These are phyloP conservation scores for Hippophae rhamnoides DNA, from an alignment of 306 rosid genomes.

Conservation along the genomic window DNA sequence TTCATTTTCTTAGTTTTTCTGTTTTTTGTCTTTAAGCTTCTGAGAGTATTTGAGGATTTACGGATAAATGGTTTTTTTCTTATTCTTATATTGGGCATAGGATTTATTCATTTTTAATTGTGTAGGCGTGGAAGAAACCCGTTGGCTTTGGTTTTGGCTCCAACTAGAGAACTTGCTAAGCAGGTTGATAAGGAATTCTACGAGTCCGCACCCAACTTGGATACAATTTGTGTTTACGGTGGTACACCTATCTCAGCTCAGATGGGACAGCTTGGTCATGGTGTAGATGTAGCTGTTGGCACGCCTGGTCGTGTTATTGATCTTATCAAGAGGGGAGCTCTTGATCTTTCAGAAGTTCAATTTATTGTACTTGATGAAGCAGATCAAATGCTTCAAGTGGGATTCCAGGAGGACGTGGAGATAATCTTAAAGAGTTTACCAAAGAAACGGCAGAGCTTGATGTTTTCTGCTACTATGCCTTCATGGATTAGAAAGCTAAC, in stretches of 20 bases:
- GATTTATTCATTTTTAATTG: background rate
- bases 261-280: conserved; percentile 81
- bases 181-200: conserved; percentile 86
- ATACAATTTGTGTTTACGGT: conserved; percentile 86
- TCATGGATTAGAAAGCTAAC: conserved; percentile 70
- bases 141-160: conserved; percentile 89
- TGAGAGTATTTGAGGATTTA: too few relatives aligned
- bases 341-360: conserved; percentile 72
- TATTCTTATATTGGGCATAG: background rate
- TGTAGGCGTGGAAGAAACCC: conserved; percentile 80
- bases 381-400: conserved; percentile 98
- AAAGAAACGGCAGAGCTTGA: conserved; percentile 66
- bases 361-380: conserved; percentile 92
- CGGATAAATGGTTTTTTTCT: conserved; percentile 3
- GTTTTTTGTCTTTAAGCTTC: background rate
- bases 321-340: conserved; percentile 77
- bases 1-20: background rate
- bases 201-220: conserved; percentile 79
- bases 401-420: conserved; percentile 95
- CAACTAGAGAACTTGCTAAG: conserved; percentile 81
- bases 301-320: conserved; percentile 96
- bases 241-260: conserved; percentile 78
- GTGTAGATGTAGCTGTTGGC: conserved; percentile 95
- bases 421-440: conserved; percentile 74
- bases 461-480: conserved; percentile 99